Base-by-base conservation (phyloP, 2,329 filamentous ascomycete species). In the Penicillium sp. region DNA sequence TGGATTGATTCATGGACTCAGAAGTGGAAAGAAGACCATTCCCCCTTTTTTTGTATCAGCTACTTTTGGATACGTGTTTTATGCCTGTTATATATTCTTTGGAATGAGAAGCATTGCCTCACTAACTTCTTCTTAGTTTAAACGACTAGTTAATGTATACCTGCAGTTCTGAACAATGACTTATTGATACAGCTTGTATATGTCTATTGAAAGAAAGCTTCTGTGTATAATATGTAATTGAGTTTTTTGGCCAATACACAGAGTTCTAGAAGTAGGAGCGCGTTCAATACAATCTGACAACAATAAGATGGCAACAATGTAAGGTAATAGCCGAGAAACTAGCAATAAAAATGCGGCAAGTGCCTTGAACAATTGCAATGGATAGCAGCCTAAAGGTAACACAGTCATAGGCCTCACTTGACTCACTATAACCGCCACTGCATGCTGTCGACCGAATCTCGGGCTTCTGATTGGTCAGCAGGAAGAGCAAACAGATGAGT, bases 401-500 rank as follows among this genome's bases (percentile, higher is more conserved):
- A 16, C 5, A 6, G 11, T 40, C 35, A 20, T 20, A 40, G 35
- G 18, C 35, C 33, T 18, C n/a, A 1, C 35, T 40, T 6, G 4
- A 23, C 18, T 43, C 40, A 43, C 40, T 9, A 43, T 23, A 43
- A 9, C 18, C 21, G 20, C 20, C 40, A 47, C 20, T 35, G 21
- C 45, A 52, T 24, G 28, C 28, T 24, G 9, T 14, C 7, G 45
- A 26, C 24, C 21, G 18, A 20, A 24, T 24, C 4, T 33, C 23
- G 33, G 33, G 18, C 24, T 21, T 46, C 40, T 46, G 50, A 46
- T 45, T 52, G 50, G 50, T 8, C 2, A 9, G 5, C 38, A 33
- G 24, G 50, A 52, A 42, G 24, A 52, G 49, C 26, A 45, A 12
- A 1, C 2, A 1, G 52, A 45, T 59, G 57, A 59, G 52, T 59